A percentile compares a stretch with the other conserved stretches of the same genome.
These are phyloP conservation scores for Rhazya stricta DNA, from an alignment of 257 asterid genomes.

Conservation along the genomic window DNA sequence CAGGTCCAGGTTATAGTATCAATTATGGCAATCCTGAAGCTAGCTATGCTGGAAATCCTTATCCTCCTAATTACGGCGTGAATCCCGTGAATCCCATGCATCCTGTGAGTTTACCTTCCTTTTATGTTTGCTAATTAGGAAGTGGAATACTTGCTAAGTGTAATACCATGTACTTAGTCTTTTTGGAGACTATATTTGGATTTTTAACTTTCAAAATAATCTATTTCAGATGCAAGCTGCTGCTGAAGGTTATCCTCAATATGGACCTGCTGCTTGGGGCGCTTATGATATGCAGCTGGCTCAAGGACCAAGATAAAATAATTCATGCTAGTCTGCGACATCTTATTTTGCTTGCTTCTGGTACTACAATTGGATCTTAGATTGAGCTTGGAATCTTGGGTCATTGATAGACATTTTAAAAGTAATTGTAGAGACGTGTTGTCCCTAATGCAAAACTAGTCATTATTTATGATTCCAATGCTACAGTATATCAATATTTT, in stretches of 20 bases:
- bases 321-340: slow-evolving; percentile 24
- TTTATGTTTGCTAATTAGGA: neutral
- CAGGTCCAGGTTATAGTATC: slow-evolving; percentile 55
- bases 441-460: neutral
- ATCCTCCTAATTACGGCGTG: slow-evolving; percentile 59
- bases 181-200: slow-evolving; percentile 6
- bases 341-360: slow-evolving; percentile 25
- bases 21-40: slow-evolving; percentile 59
- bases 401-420: slow-evolving; percentile 4
- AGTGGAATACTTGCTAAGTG: neutral
- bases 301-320: slow-evolving; percentile 67
- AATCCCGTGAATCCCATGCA: slow-evolving; percentile 54
- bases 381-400: slow-evolving; percentile 15
- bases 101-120: slow-evolving; percentile 41
- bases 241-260: slow-evolving; percentile 76
- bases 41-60: slow-evolving; percentile 55
- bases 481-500: neutral
- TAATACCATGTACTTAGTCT: neutral
- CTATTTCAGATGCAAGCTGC: slow-evolving; percentile 58
- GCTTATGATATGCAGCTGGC: slow-evolving; percentile 55
- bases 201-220: slow-evolving; percentile 10
- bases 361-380: slow-evolving; percentile 27
- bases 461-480: slow-evolving; percentile 7
- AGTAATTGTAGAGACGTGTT: neutral
- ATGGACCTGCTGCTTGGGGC: slow-evolving; percentile 71